Conservation (phyloP, 352 stramenopile species). For the Aphanomyces stellatus region DNA sequence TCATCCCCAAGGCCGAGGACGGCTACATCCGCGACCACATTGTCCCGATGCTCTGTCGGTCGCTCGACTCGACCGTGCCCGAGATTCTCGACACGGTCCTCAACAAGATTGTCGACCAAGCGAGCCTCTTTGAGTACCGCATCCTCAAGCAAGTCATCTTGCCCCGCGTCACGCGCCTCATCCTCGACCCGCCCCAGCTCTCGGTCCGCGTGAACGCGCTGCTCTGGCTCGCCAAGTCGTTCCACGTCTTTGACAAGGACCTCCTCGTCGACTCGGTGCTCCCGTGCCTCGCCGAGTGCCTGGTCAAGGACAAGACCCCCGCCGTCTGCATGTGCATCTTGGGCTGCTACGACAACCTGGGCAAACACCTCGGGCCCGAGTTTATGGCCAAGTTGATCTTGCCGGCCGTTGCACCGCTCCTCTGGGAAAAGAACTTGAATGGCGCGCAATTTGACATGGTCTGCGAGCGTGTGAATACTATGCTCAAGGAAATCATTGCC, state of each 20-base stretch:
- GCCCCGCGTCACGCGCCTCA: slow-evolving; percentile 81
- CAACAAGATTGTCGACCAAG: slow-evolving; percentile 83
- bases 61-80: slow-evolving; percentile 70
- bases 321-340: slow-evolving; percentile 83
- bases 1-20: slow-evolving; percentile 79
- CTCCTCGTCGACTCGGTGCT: slow-evolving; percentile 75
- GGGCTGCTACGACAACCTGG: slow-evolving; percentile 81
- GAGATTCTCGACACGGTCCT: slow-evolving; percentile 83
- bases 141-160: slow-evolving; percentile 84
- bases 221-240: slow-evolving; percentile 80
- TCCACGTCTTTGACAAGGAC: slow-evolving; percentile 86
- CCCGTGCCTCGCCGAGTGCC: slow-evolving; percentile 57
- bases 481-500: slow-evolving; percentile 79
- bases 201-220: slow-evolving; percentile 80
- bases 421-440: slow-evolving; percentile 74
- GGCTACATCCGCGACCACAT: slow-evolving; percentile 86
- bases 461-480: slow-evolving; percentile 81
- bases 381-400: slow-evolving; percentile 79
- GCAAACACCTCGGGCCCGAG: slow-evolving; percentile 77
- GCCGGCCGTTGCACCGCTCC: slow-evolving; percentile 60
- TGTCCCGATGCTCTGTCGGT: slow-evolving; percentile 78
- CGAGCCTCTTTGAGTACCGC: slow-evolving; percentile 81
- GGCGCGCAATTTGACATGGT: slow-evolving; percentile 80
- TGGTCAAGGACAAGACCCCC: slow-evolving; percentile 73
- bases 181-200: slow-evolving; percentile 67